Percentiles rank a stretch among this genome's conserved stretches.
Evolutionary conservation across 495 filamentous ascomycete species (phyloP).

Genomic region (Ascodesmis nigricans): DNA sequence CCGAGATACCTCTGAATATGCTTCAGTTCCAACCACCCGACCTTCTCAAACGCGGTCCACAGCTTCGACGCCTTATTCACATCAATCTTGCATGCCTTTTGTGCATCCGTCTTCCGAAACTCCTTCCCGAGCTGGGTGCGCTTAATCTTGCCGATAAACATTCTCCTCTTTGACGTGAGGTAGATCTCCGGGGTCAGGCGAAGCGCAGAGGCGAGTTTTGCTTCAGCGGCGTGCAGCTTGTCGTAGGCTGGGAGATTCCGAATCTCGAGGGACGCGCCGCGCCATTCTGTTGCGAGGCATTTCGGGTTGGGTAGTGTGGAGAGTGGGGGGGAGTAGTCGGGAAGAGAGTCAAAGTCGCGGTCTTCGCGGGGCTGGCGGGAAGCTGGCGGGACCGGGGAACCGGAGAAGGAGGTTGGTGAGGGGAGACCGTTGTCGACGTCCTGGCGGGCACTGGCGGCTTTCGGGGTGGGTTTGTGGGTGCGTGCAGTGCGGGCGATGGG

Average conservation of each 20-base stretch:
- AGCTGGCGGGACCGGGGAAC: no score
- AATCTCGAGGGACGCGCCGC: conserved; percentile 58
- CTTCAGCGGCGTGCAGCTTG: conserved; percentile 59
- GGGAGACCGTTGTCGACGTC: no score
- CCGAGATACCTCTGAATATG: no score
- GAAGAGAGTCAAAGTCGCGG: conserved; percentile 58
- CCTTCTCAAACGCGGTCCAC: conserved; percentile 74
- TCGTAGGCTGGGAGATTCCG: conserved; percentile 53
- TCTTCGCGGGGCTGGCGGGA: conserved; percentile 77
- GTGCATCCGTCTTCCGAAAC: conserved; percentile 93
- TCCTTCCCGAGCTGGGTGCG: conserved; percentile 52
- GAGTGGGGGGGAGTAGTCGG: conserved; percentile 55
- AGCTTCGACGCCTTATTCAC: conserved; percentile 96
- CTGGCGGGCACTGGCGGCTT: no score
- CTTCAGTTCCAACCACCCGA: conserved; percentile 86
- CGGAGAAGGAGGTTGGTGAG: no score
- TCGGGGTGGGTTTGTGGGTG: conserved; percentile 13
- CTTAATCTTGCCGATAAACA: conserved; percentile 58
- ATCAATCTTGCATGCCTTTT: conserved; percentile 93
- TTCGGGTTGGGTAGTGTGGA: conserved; percentile 43
- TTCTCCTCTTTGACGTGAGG: conserved; percentile 81
- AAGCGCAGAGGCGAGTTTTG: conserved; percentile 55
- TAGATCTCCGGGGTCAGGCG: conserved; percentile 79
- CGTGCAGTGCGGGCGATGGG: conserved; percentile 9
- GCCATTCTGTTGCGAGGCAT: conserved; percentile 68